Evolutionary conservation across 2,329 filamentous ascomycete species (phyloP), one percentile per base, ranked within the genome.

Genomic region (Beauveria asiatica): DNA sequence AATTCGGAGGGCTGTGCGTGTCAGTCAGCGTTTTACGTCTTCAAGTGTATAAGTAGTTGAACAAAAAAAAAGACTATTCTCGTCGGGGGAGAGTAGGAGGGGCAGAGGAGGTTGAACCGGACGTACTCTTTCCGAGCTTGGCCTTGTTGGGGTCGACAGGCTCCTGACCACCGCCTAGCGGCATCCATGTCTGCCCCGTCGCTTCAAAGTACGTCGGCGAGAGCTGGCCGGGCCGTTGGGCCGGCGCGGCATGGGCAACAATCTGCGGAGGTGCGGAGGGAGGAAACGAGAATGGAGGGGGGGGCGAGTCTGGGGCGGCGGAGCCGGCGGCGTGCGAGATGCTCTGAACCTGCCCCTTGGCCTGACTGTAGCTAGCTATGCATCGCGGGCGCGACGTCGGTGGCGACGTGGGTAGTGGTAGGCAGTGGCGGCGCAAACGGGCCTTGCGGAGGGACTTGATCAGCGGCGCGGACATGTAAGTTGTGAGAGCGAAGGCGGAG

Each of bases 51-150:
- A 44, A 27, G 58, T 51, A 25, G 5, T 1, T 23, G 44, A 19
- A 50, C 27, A 30, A 10, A 30, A 30, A 30, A 2, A 30, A 9
- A 1, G 27, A n/a, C 2, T 30, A 9, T 30, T 30, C 27, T 30
- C 27, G 27, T 30, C 27, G 8, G 8, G 27, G 6, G 27, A 9
- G 10, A 33, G 30, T 33, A 33, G 10, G 30, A 30, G 30, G 10
- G 3, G 10, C 3, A 5, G 60, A 33, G 16, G n/a, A 3, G 42
- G n/a, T 45, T 45, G 37, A 33, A 41, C 30, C 7, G 44, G 17
- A 71, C 81, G 66, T 70, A 87, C 84, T 86, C 68, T 81, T 83
- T 49, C 84, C 83, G 0, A 86, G 78, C 72, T 87, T 86, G 42
- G 83, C 72, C 67, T 84, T 87, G 66, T 85, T 82, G 59, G 80